Evolutionary conservation across 192 early-diverging fungal genomes (phyloP), one percentile per base, ranked within the genome.

Genomic region (Coemansia sp.): DNA sequence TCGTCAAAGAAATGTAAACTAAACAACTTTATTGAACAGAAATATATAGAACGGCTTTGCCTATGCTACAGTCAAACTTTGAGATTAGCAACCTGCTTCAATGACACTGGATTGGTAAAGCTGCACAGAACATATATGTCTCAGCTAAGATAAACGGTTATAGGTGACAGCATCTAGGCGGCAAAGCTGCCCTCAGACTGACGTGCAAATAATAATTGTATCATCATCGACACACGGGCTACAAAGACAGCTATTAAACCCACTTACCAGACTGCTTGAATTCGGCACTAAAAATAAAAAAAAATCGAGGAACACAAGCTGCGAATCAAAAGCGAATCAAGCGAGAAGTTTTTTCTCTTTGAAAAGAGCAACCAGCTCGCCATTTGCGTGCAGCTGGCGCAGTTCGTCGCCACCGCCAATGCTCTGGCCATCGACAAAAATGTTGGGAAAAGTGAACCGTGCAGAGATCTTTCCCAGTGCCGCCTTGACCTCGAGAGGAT

Each of bases 371-470:
- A 63, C 64, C 39, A 87, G 54, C 64, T 78, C 81, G 6, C 84
- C 84, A 14, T 58, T 78, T 0, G 55, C 53, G 16, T 79, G 68
- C 36, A 77, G 70, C 2, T 50, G 62, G 1, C 70, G 50, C 6
- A 87, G 70, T 42, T 77, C 82, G 52, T 85, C 84, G 50, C 69
- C 70, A 28, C 87, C 88, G 23, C 87, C 88, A 14, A 90, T 60
- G 65, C 87, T 87, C 26, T 63, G 72, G n/a, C 81, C 79, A n/a
- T 79, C 66, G 48, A 90, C 78, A 66, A 87, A 90, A 53, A 88
- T 80, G 60, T 87, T 90, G 46, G 74, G 88, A 80, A 54, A 90
- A 74, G 61, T 86, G 78, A 20, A 72, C 50, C 64, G 88, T 79
- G 44, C 79, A 53, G 57, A 85, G 65, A 75, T 68, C 53, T 50